A percentile compares a stretch with the other conserved stretches of the same genome.
Conservation (phyloP, 2,329 filamentous ascomycete species). For the Podosphaera aphanis region DNA sequence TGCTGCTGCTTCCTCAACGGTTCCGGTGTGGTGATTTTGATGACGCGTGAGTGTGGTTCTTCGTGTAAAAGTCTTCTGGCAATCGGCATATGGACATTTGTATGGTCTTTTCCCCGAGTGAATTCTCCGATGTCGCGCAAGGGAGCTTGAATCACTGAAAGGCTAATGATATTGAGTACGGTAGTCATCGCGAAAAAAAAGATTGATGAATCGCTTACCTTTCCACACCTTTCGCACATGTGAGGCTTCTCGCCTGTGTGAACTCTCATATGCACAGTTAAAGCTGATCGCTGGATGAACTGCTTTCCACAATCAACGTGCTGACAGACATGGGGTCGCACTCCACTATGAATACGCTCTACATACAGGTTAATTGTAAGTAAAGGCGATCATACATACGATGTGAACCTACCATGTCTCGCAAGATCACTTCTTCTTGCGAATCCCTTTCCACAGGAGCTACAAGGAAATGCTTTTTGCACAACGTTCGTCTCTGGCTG, state of each 20-base stretch:
- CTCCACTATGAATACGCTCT: conserved; percentile 91
- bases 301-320: conserved; percentile 75
- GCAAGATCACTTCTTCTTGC: conserved; percentile 83
- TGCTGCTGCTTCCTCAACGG: conserved; percentile 76
- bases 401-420: conserved; percentile 32
- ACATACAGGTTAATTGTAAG: conserved; percentile 2
- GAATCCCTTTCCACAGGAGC: conserved; percentile 75
- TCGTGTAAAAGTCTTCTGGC: conserved; percentile 93
- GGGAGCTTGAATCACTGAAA: conserved; percentile 86
- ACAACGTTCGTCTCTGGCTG: conserved; percentile 7
- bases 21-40: conserved; percentile 87
- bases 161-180: conserved; percentile 31
- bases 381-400: neutral
- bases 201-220: conserved; percentile 32
- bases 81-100: conserved; percentile 92
- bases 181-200: conserved; percentile 2
- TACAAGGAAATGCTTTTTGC: conserved; percentile 64
- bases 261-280: conserved; percentile 86
- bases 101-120: conserved; percentile 91
- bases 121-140: conserved; percentile 80
- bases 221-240: conserved; percentile 88
- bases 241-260: conserved; percentile 98
- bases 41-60: conserved; percentile 87
- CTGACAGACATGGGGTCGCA: conserved; percentile 81
- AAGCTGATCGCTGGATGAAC: conserved; percentile 86